phyloP scores from a whole-genome alignment of 2,329 filamentous ascomycete species.

The Hypoxylon sp. region DNA sequence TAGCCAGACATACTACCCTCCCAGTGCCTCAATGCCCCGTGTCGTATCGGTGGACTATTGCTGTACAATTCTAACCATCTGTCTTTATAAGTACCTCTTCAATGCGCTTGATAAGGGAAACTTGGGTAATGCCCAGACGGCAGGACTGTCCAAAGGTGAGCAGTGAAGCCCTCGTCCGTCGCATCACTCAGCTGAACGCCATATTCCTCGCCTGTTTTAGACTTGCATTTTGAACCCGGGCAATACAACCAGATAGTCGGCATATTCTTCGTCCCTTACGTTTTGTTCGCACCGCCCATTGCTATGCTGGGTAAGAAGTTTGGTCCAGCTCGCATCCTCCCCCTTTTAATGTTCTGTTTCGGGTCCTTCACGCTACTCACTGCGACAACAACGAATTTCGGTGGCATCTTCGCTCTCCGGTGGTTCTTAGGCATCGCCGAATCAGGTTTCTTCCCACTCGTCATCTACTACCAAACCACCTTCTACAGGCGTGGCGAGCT shows the following conservation, averaged over 20 bases:
- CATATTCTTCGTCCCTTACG: constrained; percentile 82
- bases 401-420: constrained; percentile 75
- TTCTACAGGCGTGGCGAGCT: constrained; percentile 82
- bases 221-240: constrained; percentile 71
- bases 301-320: constrained; percentile 77
- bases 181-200: constrained; percentile 1
- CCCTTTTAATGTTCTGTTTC: constrained; percentile 76
- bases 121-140: constrained; percentile 71
- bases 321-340: constrained; percentile 74
- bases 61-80: constrained; percentile 7
- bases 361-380: constrained; percentile 74
- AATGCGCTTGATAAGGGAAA: constrained; percentile 67
- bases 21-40: no score
- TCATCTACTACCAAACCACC: constrained; percentile 69
- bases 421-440: constrained; percentile 81
- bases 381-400: constrained; percentile 70
- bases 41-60: neutral
- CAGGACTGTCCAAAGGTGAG: constrained; percentile 60
- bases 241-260: constrained; percentile 79
- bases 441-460: constrained; percentile 77
- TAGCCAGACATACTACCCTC: neutral
- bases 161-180: constrained; percentile 7
- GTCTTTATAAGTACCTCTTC: constrained; percentile 56
- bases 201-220: constrained; percentile 48
- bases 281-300: constrained; percentile 76